These are phyloP conservation scores for Rhizophora mangle DNA, from an alignment of 345 rosid genomes.

Conservation along the genomic window DNA sequence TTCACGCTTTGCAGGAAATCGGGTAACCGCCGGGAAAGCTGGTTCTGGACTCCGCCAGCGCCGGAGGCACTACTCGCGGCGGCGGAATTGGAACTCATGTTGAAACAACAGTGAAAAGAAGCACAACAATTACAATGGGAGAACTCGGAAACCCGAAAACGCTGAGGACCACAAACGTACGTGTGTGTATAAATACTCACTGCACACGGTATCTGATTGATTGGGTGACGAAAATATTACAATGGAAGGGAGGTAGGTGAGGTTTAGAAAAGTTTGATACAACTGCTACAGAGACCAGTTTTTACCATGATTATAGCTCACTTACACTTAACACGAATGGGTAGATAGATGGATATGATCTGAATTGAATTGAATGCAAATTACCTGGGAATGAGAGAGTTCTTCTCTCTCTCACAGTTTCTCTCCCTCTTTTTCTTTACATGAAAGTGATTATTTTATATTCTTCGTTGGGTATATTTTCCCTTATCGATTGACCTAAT, in stretches of 20 bases:
- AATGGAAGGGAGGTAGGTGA: conserved; percentile 1
- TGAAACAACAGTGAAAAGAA: not conserved
- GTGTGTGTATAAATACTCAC: not conserved
- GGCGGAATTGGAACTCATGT: conserved; percentile 6
- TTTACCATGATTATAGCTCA: not conserved
- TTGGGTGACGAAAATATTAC: too few species aligned
- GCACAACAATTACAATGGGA: not conserved
- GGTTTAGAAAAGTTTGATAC: conserved; percentile 11
- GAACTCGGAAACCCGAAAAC: not conserved
- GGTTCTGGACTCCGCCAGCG: conserved; percentile 58
- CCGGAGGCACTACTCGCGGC: not conserved
- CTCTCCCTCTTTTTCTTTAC: too few species aligned
- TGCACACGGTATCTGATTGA: not conserved
- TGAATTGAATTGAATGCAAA: not conserved
- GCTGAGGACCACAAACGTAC: not conserved
- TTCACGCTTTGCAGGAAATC: conserved; percentile 88
- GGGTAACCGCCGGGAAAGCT: conserved; percentile 51
- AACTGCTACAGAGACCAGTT: not conserved
- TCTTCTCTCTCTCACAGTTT: too few species aligned
- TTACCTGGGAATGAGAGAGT: not conserved
- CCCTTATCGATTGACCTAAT: too few species aligned
- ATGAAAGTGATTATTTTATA: too few species aligned
- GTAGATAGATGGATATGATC: not conserved
- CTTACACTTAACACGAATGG: conserved; percentile 1
- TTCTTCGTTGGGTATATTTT: too few species aligned